Conservation (phyloP, 495 filamentous ascomycete species). For the Amniculicola lignicola region DNA sequence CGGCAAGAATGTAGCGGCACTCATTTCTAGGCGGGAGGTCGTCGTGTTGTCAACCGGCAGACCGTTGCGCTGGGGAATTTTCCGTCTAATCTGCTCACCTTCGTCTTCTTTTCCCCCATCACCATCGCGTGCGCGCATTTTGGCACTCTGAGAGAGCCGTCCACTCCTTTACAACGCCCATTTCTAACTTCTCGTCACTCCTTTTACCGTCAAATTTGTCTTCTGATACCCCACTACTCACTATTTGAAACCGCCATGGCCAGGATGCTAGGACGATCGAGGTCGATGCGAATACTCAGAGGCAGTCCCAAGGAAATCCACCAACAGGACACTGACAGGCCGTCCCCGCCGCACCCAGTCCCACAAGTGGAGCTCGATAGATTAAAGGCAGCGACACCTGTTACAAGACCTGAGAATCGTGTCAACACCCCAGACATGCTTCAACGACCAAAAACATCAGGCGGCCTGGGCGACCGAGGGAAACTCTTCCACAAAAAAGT, state of each 20-base stretch:
- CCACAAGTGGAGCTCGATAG: constrained; percentile 18
- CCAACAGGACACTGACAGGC: constrained; percentile 22
- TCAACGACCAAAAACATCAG: constrained; percentile 31
- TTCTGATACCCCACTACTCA: constrained; percentile 24
- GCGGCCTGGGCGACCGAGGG: constrained; percentile 24
- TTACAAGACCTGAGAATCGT: constrained; percentile 15
- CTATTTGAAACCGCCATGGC: constrained; percentile 36
- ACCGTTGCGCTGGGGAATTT: neutral
- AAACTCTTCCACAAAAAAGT: constrained; percentile 35
- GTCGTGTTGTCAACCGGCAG: constrained; percentile 12
- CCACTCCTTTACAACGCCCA: constrained; percentile 43
- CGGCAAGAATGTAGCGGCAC: constrained; percentile 2
- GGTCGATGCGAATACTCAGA: constrained; percentile 29
- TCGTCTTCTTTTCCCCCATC: constrained; percentile 22
- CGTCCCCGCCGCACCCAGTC: constrained; percentile 17
- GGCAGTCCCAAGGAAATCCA: constrained; percentile 22
- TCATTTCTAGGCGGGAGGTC: neutral
- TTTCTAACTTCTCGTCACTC: constrained; percentile 18
- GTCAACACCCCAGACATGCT: constrained; percentile 27
- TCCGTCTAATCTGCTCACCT: constrained; percentile 8
- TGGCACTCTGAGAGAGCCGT: constrained; percentile 52
- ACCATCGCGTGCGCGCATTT: constrained; percentile 28
- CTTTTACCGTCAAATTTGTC: constrained; percentile 17
- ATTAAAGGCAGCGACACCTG: constrained; percentile 32
- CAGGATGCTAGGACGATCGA: constrained; percentile 31